phyloP scores from a whole-genome alignment of 2,329 filamentous ascomycete species.

The Scolecobasidium constrictum region DNA sequence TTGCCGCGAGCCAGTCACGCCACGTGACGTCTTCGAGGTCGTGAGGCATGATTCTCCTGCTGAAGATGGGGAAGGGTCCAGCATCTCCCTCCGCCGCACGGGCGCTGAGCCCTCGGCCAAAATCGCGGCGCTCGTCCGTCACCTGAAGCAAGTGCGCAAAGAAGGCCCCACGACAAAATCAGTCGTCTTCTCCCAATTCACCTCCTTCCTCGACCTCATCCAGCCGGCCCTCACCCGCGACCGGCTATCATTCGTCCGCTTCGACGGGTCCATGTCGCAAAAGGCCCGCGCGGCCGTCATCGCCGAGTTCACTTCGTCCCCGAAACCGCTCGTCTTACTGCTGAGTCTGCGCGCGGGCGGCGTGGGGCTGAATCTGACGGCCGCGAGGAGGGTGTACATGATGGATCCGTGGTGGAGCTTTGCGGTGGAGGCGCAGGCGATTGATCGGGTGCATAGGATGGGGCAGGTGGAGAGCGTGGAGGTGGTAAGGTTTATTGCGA shows the following conservation, averaged over 20 bases:
- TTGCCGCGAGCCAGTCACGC: slow-evolving; percentile 73
- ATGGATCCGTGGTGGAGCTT: slow-evolving; percentile 99
- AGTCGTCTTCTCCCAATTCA: slow-evolving; percentile 95
- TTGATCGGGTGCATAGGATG: slow-evolving; percentile 96
- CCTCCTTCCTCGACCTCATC: slow-evolving; percentile 87
- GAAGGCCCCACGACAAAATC: slow-evolving; percentile 65
- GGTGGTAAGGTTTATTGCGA: slow-evolving; percentile 80
- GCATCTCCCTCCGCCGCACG: slow-evolving; percentile 49
- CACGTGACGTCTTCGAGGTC: slow-evolving; percentile 84
- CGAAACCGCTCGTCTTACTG: slow-evolving; percentile 61
- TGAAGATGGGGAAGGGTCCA: slow-evolving; percentile 28
- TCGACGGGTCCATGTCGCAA: slow-evolving; percentile 85
- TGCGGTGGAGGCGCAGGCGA: slow-evolving; percentile 90
- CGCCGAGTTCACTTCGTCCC: slow-evolving; percentile 4
- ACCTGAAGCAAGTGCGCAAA: slow-evolving; percentile 59
- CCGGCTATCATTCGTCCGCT: slow-evolving; percentile 69
- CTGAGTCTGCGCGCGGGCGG: slow-evolving; percentile 83
- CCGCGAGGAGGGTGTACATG: slow-evolving; percentile 85
- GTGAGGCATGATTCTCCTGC: slow-evolving; percentile 61
- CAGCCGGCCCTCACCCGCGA: slow-evolving; percentile 64
- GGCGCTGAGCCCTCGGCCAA: slow-evolving; percentile 70
- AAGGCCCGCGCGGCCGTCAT: slow-evolving; percentile 73
- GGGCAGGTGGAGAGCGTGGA: slow-evolving; percentile 79
- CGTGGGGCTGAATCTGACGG: slow-evolving; percentile 85
- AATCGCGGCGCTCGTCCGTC: slow-evolving; percentile 65